phyloP scores from a whole-genome alignment of 495 filamentous ascomycete species.

The Talaromyces borbonicus region DNA sequence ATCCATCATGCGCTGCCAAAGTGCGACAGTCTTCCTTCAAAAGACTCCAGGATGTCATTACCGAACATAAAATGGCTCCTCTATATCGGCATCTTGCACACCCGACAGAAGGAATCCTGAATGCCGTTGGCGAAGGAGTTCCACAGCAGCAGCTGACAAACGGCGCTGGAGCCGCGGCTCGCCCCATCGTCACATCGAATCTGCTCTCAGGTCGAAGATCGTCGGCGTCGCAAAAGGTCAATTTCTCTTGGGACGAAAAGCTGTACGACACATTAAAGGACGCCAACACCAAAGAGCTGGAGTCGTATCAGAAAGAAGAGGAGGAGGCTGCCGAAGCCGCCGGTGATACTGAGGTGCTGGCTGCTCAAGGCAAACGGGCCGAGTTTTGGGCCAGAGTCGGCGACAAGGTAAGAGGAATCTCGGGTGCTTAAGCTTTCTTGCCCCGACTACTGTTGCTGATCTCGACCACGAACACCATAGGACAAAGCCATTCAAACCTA shows the following conservation, averaged over 20 bases:
- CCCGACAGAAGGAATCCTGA: constrained; percentile 84
- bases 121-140: constrained; percentile 60
- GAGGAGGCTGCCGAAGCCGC: constrained; percentile 91
- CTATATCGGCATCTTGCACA: constrained; percentile 93
- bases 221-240: constrained; percentile 46
- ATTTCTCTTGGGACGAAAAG: constrained; percentile 80
- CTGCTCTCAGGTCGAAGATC: constrained; percentile 61
- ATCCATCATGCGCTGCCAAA: constrained; percentile 61
- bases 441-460: no score
- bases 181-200: constrained; percentile 44
- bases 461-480: constrained; percentile 31
- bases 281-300: constrained; percentile 86
- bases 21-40: constrained; percentile 67
- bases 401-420: constrained; percentile 79
- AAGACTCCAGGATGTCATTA: constrained; percentile 85
- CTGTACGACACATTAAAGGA: constrained; percentile 76
- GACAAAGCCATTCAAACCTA: constrained; percentile 87
- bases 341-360: constrained; percentile 89
- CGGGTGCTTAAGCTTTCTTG: background rate
- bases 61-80: constrained; percentile 90
- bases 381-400: constrained; percentile 91
- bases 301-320: constrained; percentile 88
- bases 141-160: constrained; percentile 46
- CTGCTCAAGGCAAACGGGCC: constrained; percentile 85
- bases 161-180: constrained; percentile 44